Percentiles rank a stretch among this genome's conserved stretches.
These are phyloP conservation scores for Phaeomoniella chlamydospora DNA, from an alignment of 2,329 filamentous ascomycete species.

Conservation along the genomic window DNA sequence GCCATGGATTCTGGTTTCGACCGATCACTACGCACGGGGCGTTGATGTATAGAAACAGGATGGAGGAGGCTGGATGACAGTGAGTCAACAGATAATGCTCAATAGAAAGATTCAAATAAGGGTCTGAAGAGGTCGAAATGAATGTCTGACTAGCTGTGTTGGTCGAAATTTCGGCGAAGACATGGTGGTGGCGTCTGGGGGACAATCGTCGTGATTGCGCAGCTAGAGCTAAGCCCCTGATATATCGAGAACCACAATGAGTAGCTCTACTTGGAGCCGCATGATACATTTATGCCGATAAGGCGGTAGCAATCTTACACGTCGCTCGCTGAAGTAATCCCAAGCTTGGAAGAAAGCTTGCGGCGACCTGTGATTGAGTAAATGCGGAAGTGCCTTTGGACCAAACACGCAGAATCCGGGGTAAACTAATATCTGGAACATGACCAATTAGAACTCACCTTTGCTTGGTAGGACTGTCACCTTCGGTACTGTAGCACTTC, in stretches of 20 bases:
- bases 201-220: not conserved
- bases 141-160: conserved; percentile 45
- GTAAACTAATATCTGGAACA: not conserved
- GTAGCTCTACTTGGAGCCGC: too few species aligned
- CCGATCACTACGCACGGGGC: conserved; percentile 78
- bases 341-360: too few species aligned
- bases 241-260: too few species aligned
- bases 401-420: not conserved
- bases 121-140: conserved; percentile 53
- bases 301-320: too few species aligned
- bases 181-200: not conserved
- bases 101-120: conserved; percentile 82
- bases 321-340: too few species aligned
- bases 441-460: too few species aligned
- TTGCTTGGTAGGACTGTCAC: too few species aligned
- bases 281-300: too few species aligned
- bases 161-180: conserved; percentile 5
- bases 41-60: conserved; percentile 84
- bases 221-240: too few species aligned
- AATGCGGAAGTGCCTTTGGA: too few species aligned
- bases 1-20: conserved; percentile 95
- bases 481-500: too few species aligned
- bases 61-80: conserved; percentile 53
- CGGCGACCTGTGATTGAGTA: too few species aligned
- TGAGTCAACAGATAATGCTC: conserved; percentile 79